phyloP scores from a whole-genome alignment of 202 grass and related monocot genomes.

The Carex arenaria region DNA sequence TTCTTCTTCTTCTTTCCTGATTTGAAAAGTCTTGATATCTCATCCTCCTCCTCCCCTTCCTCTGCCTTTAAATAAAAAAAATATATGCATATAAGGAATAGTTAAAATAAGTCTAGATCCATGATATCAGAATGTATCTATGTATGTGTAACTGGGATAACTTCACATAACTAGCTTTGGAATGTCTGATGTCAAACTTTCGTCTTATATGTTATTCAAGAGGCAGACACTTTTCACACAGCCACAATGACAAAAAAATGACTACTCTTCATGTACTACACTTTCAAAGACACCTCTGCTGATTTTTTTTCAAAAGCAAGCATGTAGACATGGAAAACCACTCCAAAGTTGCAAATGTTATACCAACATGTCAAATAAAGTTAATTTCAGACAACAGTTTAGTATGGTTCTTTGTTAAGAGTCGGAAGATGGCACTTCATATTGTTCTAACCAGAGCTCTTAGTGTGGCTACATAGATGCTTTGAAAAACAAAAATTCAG shows the following conservation, averaged over 20 bases:
- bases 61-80: slow-evolving; percentile 55
- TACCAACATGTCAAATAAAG: neutral
- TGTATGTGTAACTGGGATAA: neutral
- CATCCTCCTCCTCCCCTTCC: slow-evolving; percentile 82
- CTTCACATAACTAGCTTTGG: neutral
- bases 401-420: neutral
- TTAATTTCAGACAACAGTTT: neutral
- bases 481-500: neutral
- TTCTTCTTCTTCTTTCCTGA: slow-evolving; percentile 88
- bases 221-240: neutral
- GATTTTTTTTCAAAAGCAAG: neutral
- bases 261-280: neutral
- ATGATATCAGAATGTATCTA: neutral
- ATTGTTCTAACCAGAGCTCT: neutral
- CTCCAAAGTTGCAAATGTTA: neutral
- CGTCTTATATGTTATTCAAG: neutral
- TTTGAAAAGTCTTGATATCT: slow-evolving; percentile 78
- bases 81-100: neutral
- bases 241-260: neutral
- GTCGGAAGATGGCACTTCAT: neutral
- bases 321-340: neutral
- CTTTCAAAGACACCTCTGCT: neutral
- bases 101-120: neutral
- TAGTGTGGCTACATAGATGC: neutral
- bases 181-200: neutral